A percentile compares a stretch with the other conserved stretches of the same genome.
Evolutionary conservation across 2,329 filamentous ascomycete species (phyloP).

Genomic region (Exophiala alcalophila): DNA sequence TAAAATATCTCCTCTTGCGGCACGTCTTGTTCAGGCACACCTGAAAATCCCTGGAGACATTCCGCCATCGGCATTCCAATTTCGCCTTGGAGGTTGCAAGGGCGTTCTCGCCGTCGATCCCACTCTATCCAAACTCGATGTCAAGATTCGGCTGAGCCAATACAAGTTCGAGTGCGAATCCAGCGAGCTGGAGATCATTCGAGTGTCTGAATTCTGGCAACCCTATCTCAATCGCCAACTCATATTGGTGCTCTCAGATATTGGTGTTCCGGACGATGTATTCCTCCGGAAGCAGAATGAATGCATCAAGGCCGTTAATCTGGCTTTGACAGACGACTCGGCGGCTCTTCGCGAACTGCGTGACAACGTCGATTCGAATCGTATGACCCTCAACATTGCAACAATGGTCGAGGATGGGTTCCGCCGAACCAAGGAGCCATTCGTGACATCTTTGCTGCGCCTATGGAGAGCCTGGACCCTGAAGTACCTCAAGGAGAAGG

Average conservation of each 20-base stretch:
- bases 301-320: constrained; percentile 66
- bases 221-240: constrained; percentile 87
- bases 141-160: constrained; percentile 80
- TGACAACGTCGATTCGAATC: constrained; percentile 79
- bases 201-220: constrained; percentile 69
- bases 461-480: constrained; percentile 89
- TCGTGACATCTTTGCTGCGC: constrained; percentile 71
- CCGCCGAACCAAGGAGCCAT: constrained; percentile 71
- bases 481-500: constrained; percentile 89
- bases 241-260: constrained; percentile 75
- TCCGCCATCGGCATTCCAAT: constrained; percentile 81
- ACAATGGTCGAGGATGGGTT: constrained; percentile 78
- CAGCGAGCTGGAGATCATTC: constrained; percentile 78
- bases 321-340: constrained; percentile 63
- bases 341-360: constrained; percentile 67
- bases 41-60: constrained; percentile 58
- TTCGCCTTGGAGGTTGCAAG: constrained; percentile 88
- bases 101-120: constrained; percentile 78
- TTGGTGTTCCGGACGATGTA: constrained; percentile 66
- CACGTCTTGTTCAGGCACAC: constrained; percentile 68
- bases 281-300: constrained; percentile 69
- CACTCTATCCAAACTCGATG: constrained; percentile 61
- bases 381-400: constrained; percentile 70
- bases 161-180: constrained; percentile 75
- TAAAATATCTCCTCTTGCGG: constrained; percentile 78